Conservation (phyloP, 495 filamentous ascomycete species). For the Tuber calosporum region DNA sequence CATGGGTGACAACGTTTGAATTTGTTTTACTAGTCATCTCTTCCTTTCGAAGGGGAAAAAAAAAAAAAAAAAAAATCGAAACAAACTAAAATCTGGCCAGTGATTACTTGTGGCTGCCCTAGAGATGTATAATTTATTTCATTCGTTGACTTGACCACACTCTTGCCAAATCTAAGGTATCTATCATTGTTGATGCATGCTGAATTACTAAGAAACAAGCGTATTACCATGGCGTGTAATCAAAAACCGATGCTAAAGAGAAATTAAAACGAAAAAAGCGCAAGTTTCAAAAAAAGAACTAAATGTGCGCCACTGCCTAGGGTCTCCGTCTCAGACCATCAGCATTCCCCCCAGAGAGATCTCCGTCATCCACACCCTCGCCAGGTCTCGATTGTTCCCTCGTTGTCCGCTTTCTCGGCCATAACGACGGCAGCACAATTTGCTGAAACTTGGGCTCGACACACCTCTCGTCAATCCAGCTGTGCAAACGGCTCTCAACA, state of each 20-base stretch:
- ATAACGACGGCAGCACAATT: constrained; percentile 83
- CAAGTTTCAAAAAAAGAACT: not conserved
- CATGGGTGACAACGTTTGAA: not conserved
- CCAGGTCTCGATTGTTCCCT: constrained; percentile 45
- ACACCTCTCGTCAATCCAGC: constrained; percentile 94
- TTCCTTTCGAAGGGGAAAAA: not conserved
- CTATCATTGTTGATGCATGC: not conserved
- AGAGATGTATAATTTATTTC: constrained; percentile 1
- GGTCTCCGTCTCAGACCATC: constrained; percentile 29
- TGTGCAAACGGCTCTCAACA: constrained; percentile 80
- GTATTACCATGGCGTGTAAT: constrained; percentile 3
- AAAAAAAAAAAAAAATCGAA: not conserved
- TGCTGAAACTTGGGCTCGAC: constrained; percentile 96
- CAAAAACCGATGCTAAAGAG: constrained; percentile 1
- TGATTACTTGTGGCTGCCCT: not conserved
- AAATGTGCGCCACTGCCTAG: constrained; percentile 19
- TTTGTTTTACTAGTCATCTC: not conserved
- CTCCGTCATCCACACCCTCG: constrained; percentile 17
- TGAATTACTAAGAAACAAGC: not conserved
- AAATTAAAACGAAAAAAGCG: constrained; percentile 9
- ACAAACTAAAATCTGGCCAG: not conserved
- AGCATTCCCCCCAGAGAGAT: constrained; percentile 14
- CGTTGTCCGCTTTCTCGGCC: constrained; percentile 83
- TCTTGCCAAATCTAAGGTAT: not conserved
- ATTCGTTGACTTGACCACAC: not conserved